These are phyloP conservation scores for Fabrea salina DNA, from an alignment of 169 alveolate species.

Conservation along the genomic window DNA sequence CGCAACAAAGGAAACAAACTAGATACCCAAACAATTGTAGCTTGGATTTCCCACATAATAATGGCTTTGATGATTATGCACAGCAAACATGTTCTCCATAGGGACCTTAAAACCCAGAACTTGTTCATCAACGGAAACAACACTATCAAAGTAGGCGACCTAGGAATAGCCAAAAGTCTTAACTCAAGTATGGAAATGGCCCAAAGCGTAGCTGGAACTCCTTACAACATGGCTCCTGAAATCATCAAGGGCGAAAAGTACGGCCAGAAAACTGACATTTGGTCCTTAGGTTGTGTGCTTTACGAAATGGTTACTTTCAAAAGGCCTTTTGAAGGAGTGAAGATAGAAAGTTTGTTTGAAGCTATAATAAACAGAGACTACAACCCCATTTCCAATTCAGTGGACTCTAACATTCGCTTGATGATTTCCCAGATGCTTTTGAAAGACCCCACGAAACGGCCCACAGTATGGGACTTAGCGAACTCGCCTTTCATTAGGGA, in stretches of 20 bases:
- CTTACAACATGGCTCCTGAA: conserved; percentile 83
- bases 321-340: conserved; percentile 45
- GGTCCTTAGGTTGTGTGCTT: conserved; percentile 80
- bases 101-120: conserved; percentile 88
- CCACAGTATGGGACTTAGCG: conserved; percentile 63
- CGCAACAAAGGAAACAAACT: conserved; percentile 44
- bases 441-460: conserved; percentile 61
- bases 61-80: conserved; percentile 82
- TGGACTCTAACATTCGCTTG: conserved; percentile 33
- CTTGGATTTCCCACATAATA: conserved; percentile 70
- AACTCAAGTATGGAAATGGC: conserved; percentile 42
- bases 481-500: conserved; percentile 60
- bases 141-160: conserved; percentile 86
- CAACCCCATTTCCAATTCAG: conserved; percentile 7
- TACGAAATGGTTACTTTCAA: conserved; percentile 66
- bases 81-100: conserved; percentile 81
- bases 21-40: conserved; percentile 55
- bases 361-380: not conserved
- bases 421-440: conserved; percentile 52
- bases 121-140: conserved; percentile 76
- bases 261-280: conserved; percentile 77
- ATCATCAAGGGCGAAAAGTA: conserved; percentile 65
- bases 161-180: conserved; percentile 84
- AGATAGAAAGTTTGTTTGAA: conserved; percentile 3
- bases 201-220: conserved; percentile 72